These are phyloP conservation scores for Brassica carinata DNA, from an alignment of 345 rosid species.

Conservation along the genomic window DNA sequence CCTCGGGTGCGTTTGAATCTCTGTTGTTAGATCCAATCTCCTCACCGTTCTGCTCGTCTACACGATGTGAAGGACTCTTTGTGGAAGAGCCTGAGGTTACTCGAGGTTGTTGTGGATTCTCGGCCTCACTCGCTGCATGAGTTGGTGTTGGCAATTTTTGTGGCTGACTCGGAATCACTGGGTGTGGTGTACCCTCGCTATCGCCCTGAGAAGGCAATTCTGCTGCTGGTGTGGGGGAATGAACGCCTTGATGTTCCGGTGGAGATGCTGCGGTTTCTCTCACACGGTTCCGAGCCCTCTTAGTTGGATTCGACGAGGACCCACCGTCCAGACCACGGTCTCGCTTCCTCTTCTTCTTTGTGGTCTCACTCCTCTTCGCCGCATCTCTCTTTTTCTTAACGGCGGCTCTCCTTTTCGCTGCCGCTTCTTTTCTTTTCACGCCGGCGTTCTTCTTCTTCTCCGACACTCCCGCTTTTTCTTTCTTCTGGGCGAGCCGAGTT, in stretches of 20 bases:
- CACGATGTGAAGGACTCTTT: neutral
- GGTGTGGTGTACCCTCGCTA: neutral
- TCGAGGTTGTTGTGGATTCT: neutral
- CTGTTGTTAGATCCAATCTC: neutral
- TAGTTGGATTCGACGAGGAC: neutral
- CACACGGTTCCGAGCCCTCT: neutral
- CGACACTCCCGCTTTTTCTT: neutral
- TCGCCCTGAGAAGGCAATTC: no score
- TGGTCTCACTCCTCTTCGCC: neutral
- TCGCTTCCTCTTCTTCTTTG: neutral
- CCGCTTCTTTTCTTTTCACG: neutral
- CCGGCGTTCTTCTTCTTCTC: neutral
- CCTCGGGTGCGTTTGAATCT: neutral
- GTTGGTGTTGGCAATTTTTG: neutral
- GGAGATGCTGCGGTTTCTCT: neutral
- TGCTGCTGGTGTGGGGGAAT: neutral
- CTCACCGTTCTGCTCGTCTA: neutral
- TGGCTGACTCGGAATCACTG: neutral
- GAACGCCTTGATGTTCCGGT: neutral
- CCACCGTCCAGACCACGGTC: neutral
- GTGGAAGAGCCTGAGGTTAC: neutral
- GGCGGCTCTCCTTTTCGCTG: neutral
- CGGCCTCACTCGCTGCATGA: neutral
- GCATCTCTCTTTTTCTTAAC: neutral
- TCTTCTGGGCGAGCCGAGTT: neutral